Percentiles rank a stretch among this genome's conserved stretches.
These are phyloP conservation scores for Salix viminalis DNA, from an alignment of 345 rosid species.

Conservation along the genomic window DNA sequence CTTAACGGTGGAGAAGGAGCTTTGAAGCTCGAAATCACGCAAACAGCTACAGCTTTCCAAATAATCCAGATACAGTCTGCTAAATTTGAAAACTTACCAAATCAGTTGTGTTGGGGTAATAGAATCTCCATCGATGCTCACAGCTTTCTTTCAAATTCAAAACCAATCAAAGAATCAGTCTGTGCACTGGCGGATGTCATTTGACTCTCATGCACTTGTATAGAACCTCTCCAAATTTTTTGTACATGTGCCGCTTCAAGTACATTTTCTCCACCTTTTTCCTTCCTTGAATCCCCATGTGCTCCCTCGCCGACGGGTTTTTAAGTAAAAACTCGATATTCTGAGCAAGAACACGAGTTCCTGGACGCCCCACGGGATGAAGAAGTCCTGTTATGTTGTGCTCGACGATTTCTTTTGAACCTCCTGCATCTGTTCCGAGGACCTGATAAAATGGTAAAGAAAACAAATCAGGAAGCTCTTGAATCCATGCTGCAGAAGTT, in stretches of 20 bases:
- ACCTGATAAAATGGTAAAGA: constrained; percentile 40
- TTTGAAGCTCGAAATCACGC: no score
- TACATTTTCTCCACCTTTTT: constrained; percentile 55
- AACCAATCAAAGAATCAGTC: no score
- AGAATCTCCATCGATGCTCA: no score
- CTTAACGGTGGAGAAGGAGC: no score
- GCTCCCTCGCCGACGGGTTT: constrained; percentile 46
- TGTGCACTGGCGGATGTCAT: constrained; percentile 7
- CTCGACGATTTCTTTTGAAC: constrained; percentile 77
- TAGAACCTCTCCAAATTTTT: constrained; percentile 64
- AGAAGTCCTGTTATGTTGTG: constrained; percentile 80
- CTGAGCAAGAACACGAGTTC: constrained; percentile 48
- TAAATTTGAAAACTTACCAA: no score
- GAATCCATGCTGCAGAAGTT: not conserved
- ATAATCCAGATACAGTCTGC: no score
- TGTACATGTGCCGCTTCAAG: constrained; percentile 88
- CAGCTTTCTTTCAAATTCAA: no score
- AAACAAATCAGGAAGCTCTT: not conserved
- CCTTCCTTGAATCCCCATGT: constrained; percentile 68
- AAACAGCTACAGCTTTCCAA: no score
- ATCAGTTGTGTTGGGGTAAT: no score
- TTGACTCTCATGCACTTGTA: constrained; percentile 74
- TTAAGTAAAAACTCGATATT: constrained; percentile 51
- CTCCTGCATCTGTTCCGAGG: constrained; percentile 90
- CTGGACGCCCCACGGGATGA: constrained; percentile 63